These are phyloP conservation scores for Xylaria multiplex DNA, from an alignment of 2,329 filamentous ascomycete genomes.

Conservation along the genomic window DNA sequence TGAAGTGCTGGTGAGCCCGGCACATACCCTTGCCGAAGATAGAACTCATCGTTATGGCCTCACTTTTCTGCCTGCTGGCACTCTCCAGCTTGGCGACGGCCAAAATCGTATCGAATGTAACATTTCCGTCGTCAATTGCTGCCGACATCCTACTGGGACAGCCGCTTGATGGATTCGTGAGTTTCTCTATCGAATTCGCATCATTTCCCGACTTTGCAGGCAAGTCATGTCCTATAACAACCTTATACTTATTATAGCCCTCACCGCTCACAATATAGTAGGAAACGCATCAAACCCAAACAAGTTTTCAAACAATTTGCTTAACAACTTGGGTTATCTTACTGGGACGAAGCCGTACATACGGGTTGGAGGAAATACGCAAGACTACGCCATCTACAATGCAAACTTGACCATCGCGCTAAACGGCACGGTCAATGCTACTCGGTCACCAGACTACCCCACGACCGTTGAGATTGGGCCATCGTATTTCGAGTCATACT, in stretches of 20 bases:
- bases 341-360: constrained; percentile 68
- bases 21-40: background rate
- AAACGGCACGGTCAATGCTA: constrained; percentile 62
- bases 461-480: constrained; percentile 69
- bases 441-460: constrained; percentile 67
- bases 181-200: constrained; percentile 55
- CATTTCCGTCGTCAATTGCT: constrained; percentile 11
- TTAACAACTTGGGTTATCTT: constrained; percentile 65
- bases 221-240: constrained; percentile 19
- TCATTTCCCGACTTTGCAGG: constrained; percentile 54
- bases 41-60: constrained; percentile 30
- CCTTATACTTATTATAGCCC: background rate
- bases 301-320: constrained; percentile 67
- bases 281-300: constrained; percentile 62
- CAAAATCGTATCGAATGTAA: constrained; percentile 27
- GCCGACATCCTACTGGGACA: constrained; percentile 39
- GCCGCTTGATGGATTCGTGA: constrained; percentile 54
- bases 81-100: constrained; percentile 36
- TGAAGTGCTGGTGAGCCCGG: background rate
- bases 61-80: constrained; percentile 35
- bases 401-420: constrained; percentile 59
- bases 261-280: constrained; percentile 33
- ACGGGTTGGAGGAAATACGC: constrained; percentile 73
- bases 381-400: constrained; percentile 72
- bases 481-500: constrained; percentile 71